A percentile compares a stretch with the other conserved stretches of the same genome.
Conservation (phyloP, 805 yeast species). For the Candida ponderosae region DNA sequence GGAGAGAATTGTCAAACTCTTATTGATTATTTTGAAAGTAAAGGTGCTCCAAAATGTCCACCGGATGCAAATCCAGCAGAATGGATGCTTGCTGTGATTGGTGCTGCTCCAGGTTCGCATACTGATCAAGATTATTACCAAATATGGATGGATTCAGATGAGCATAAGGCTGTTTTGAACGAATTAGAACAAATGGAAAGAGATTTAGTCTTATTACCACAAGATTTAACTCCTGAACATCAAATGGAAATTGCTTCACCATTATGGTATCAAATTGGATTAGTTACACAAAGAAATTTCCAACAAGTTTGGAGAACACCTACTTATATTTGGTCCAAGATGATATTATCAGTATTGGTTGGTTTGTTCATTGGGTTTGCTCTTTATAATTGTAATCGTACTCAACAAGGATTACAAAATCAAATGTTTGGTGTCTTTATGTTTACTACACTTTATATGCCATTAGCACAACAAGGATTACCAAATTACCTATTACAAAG, state of each 20-base stretch:
- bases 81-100: slow-evolving; percentile 85
- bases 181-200: slow-evolving; percentile 61
- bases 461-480: slow-evolving; percentile 53
- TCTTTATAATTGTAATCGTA: slow-evolving; percentile 57
- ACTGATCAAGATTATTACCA: slow-evolving; percentile 66
- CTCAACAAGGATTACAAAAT: slow-evolving; percentile 69
- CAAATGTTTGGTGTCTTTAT: slow-evolving; percentile 74
- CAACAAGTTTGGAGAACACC: slow-evolving; percentile 68
- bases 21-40: slow-evolving; percentile 55
- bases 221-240: slow-evolving; percentile 23
- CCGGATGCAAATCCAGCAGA: slow-evolving; percentile 74
- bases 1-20: slow-evolving; percentile 52
- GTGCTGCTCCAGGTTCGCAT: slow-evolving; percentile 76
- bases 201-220: slow-evolving; percentile 37
- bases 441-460: slow-evolving; percentile 49
- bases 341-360: slow-evolving; percentile 42
- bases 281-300: slow-evolving; percentile 47
- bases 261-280: slow-evolving; percentile 28
- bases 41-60: slow-evolving; percentile 66
- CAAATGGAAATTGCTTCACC: slow-evolving; percentile 36
- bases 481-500: slow-evolving; percentile 58
- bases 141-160: slow-evolving; percentile 69
- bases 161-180: slow-evolving; percentile 45
- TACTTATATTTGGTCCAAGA: slow-evolving; percentile 51
- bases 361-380: slow-evolving; percentile 70